Evolutionary conservation across 176 grass and related monocot genomes (phyloP), one percentile per base, ranked within the genome.

Genomic region (Raddia distichophylla): DNA sequence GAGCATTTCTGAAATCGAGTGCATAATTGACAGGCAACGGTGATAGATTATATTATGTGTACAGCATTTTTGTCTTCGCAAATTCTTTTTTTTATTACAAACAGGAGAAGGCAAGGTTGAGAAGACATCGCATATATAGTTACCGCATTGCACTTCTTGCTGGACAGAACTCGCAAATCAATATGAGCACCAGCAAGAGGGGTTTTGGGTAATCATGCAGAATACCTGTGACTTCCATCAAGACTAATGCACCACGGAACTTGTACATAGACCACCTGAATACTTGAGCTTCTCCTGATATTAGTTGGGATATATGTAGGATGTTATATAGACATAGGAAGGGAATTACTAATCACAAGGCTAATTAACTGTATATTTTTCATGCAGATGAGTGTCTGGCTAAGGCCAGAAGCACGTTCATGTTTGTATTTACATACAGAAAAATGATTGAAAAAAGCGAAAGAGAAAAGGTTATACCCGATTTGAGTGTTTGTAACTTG

Each of bases 1-100:
- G 97, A 99, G 77, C 89, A 93, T 69, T 99, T 99, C 90, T 99
- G 81, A 99, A 51, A 78, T 69, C 60, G 84, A 80, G 86, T 83
- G 89, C 79, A 87, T 91, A 86, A 17, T 75, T 80, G 73, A 76
- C 62, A 46, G 60, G 19, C 18, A 74, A 46, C 67, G 61, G 53
- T 10, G 54, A 66, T 51, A 76, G 48, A 48, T n/a, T 69, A 78
- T 80, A 35, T 64, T 84, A 59, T 42, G 17, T 87, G 85, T 87
- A 77, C 72, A 91, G 65, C 76, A 87, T 84, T 87, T 91, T 84
- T 91, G 69, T 65, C 71, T 65, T 90, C 10, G 62, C 63, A 79
- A 86, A 63, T 86, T 78, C 69, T 81, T 71, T 55, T 55, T 27
- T 74, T 56, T 75, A 68, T 65, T 20, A 82, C 59, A 33, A 52